Conservation (phyloP, 257 asterid species). For the Solanum gandarillasii region DNA sequence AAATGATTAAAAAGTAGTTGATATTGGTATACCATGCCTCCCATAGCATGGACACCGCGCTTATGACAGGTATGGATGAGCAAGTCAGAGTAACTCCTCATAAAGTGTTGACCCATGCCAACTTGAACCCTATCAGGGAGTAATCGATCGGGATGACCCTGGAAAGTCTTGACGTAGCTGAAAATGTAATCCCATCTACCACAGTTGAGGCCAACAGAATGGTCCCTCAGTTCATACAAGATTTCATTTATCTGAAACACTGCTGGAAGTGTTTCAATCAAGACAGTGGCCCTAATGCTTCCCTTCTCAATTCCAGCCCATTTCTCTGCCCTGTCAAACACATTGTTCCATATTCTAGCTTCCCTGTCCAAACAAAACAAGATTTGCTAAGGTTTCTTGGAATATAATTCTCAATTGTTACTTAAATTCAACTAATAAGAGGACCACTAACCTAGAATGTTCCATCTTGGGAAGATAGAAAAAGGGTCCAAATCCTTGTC, state of each 20-base stretch:
- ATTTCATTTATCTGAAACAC: slow-evolving; percentile 95
- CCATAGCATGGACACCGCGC: slow-evolving; percentile 95
- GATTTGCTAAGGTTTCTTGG: neutral
- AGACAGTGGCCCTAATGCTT: slow-evolving; percentile 89
- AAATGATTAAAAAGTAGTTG: neutral
- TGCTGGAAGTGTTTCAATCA: slow-evolving; percentile 92
- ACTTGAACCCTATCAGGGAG: slow-evolving; percentile 87
- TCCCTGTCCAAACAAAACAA: slow-evolving; percentile 38
- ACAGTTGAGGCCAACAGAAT: slow-evolving; percentile 79
- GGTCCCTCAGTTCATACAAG: slow-evolving; percentile 70
- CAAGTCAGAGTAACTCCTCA: slow-evolving; percentile 78
- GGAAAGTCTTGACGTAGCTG: slow-evolving; percentile 93
- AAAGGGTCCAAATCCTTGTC: slow-evolving; percentile 81
- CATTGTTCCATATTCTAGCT: slow-evolving; percentile 84
- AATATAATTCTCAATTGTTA: neutral
- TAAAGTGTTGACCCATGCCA: slow-evolving; percentile 89
- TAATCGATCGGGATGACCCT: slow-evolving; percentile 70
- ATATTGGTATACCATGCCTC: slow-evolving; percentile 61
- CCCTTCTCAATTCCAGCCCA: slow-evolving; percentile 66
- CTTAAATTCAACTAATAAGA: neutral
- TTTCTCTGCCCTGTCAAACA: slow-evolving; percentile 65
- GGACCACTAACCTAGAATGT: slow-evolving; percentile 46
- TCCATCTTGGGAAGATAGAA: slow-evolving; percentile 98
- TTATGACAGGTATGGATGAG: slow-evolving; percentile 81
- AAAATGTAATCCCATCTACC: slow-evolving; percentile 98